Evolutionary conservation across 805 yeast species (phyloP).

Genomic region (Metschnikowia aberdeeniae): DNA sequence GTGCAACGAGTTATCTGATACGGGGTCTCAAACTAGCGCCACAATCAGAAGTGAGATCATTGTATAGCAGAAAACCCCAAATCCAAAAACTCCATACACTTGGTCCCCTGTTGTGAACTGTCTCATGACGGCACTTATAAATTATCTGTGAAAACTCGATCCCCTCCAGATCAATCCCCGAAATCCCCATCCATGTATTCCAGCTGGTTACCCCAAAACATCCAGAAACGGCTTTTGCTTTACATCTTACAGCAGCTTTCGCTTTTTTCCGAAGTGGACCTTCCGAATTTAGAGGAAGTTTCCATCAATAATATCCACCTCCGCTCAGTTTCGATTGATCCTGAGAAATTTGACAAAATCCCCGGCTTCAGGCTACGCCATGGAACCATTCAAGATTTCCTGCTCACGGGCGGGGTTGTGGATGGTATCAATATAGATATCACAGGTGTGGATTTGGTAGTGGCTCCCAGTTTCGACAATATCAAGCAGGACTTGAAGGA

Average conservation of each 20-base stretch:
- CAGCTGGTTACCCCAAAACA: conserved; percentile 76
- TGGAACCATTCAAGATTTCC: conserved; percentile 55
- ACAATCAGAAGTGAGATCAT: conserved; percentile 1
- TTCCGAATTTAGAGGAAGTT: conserved; percentile 73
- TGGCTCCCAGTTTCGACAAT: conserved; percentile 33
- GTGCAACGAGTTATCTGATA: neutral
- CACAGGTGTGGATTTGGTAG: conserved; percentile 45
- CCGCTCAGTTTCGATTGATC: conserved; percentile 65
- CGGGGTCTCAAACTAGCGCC: conserved; percentile 4
- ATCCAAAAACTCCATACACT: neutral
- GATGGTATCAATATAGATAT: conserved; percentile 69
- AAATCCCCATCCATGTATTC: conserved; percentile 11
- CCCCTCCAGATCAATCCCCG: neutral
- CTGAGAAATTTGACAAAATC: conserved; percentile 58
- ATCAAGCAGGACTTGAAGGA: conserved; percentile 25
- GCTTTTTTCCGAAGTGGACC: conserved; percentile 75
- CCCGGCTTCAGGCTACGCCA: conserved; percentile 62
- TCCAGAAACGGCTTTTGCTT: conserved; percentile 75
- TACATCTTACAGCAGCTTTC: conserved; percentile 79
- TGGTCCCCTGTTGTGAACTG: neutral
- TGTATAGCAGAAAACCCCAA: neutral
- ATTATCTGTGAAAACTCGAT: neutral
- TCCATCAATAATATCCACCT: conserved; percentile 53
- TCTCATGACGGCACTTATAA: neutral
- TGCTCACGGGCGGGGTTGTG: conserved; percentile 57